A percentile compares a stretch with the other conserved stretches of the same genome.
phyloP scores from a whole-genome alignment of 1,284 basidiomycete genomes.

The Athelia psychrophila region DNA sequence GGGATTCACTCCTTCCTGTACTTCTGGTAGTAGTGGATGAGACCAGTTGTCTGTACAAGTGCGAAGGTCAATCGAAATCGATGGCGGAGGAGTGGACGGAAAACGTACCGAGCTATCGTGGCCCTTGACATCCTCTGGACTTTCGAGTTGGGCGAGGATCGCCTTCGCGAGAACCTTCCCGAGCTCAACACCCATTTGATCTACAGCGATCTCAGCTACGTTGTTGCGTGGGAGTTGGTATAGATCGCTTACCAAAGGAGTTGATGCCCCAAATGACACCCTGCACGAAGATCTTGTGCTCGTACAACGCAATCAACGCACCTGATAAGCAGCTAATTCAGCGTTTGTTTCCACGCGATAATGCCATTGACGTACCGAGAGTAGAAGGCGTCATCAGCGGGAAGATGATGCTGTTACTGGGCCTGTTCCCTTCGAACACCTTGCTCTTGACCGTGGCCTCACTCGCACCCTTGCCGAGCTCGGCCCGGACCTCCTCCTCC shows the following conservation, averaged over 20 bases:
- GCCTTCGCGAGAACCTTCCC: slow-evolving; percentile 97
- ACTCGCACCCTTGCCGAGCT: slow-evolving; percentile 76
- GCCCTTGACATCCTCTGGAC: slow-evolving; percentile 80
- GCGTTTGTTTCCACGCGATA: not conserved
- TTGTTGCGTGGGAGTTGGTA: not conserved
- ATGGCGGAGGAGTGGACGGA: not conserved
- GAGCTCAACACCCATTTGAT: slow-evolving; percentile 95
- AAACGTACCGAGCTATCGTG: slow-evolving; percentile 88
- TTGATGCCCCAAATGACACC: slow-evolving; percentile 98
- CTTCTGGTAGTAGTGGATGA: slow-evolving; percentile 94
- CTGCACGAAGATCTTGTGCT: slow-evolving; percentile 99
- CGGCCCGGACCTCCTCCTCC: slow-evolving; percentile 83
- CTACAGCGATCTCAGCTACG: slow-evolving; percentile 27
- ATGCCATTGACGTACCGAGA: slow-evolving; percentile 52
- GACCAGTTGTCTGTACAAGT: slow-evolving; percentile 72
- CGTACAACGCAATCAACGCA: slow-evolving; percentile 88
- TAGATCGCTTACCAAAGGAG: slow-evolving; percentile 71
- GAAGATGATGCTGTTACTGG: slow-evolving; percentile 97
- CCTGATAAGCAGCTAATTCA: slow-evolving; percentile 26
- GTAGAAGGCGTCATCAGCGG: slow-evolving; percentile 88
- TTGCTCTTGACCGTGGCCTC: slow-evolving; percentile 93
- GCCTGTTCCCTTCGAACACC: slow-evolving; percentile 97
- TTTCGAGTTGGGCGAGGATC: slow-evolving; percentile 85
- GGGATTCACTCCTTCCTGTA: slow-evolving; percentile 66
- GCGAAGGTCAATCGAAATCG: slow-evolving; percentile 2